Evolutionary conservation across 2,329 filamentous ascomycete species (phyloP).

Genomic region (Talaromyces amestolkiae): DNA sequence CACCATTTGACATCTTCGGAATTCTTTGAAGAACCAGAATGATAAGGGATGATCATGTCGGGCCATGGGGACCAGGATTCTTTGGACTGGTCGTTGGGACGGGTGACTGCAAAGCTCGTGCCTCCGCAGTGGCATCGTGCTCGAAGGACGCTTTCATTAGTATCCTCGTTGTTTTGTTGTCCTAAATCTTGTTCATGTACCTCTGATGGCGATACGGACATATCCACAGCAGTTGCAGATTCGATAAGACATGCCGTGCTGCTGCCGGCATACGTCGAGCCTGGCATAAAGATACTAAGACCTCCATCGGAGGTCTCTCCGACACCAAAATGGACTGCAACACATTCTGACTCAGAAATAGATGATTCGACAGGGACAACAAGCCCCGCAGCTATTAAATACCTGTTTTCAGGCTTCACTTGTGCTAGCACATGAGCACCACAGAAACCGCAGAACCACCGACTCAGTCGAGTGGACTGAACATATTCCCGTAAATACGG

Average conservation of each 20-base stretch:
- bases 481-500: slow-evolving; percentile 43
- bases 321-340: slow-evolving; percentile 30
- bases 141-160: slow-evolving; percentile 32
- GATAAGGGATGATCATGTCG: slow-evolving; percentile 54
- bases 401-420: slow-evolving; percentile 25
- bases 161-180: background rate
- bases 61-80: slow-evolving; percentile 50
- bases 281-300: slow-evolving; percentile 28
- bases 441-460: slow-evolving; percentile 53
- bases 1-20: slow-evolving; percentile 58
- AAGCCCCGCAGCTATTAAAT: slow-evolving; percentile 37
- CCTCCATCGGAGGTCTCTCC: slow-evolving; percentile 32
- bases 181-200: background rate
- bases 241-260: slow-evolving; percentile 26
- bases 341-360: slow-evolving; percentile 18
- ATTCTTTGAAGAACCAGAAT: slow-evolving; percentile 44
- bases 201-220: background rate
- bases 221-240: background rate
- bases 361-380: slow-evolving; percentile 22
- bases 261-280: slow-evolving; percentile 17
- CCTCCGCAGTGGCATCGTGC: slow-evolving; percentile 56
- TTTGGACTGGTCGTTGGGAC: slow-evolving; percentile 50
- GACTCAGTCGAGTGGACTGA: slow-evolving; percentile 42
- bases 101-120: slow-evolving; percentile 57
- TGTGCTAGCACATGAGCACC: slow-evolving; percentile 46